Conservation (phyloP, 2,329 filamentous ascomycete species). For the Aureobasidium sp. region DNA sequence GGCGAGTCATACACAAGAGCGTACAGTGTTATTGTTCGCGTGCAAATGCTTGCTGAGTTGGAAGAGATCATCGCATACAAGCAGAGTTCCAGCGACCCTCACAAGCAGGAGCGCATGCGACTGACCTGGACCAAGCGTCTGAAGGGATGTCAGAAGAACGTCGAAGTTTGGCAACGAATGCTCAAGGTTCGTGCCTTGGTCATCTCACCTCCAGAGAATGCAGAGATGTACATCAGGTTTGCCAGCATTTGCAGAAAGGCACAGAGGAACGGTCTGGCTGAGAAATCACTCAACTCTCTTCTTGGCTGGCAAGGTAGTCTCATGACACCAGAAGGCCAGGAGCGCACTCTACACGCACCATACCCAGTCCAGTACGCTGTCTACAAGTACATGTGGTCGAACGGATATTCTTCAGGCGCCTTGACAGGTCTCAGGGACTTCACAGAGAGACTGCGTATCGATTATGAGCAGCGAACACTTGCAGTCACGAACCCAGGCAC, state of each 20-base stretch:
- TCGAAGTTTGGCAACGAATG: constrained; percentile 98
- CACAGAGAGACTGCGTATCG: constrained; percentile 49
- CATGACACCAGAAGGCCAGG: constrained; percentile 53
- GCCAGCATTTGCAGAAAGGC: constrained; percentile 97
- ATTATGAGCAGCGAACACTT: constrained; percentile 39
- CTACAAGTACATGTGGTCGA: constrained; percentile 93
- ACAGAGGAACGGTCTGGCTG: constrained; percentile 83
- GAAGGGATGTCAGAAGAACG: constrained; percentile 90
- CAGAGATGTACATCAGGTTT: constrained; percentile 99
- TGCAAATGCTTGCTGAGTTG: constrained; percentile 97
- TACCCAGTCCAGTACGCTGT: constrained; percentile 93
- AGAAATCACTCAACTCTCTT: constrained; percentile 89
- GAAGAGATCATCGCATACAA: constrained; percentile 99
- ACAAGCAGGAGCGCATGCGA: constrained; percentile 84
- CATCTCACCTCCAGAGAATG: constrained; percentile 83
- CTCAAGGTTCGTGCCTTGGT: constrained; percentile 88
- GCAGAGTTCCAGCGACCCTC: constrained; percentile 67
- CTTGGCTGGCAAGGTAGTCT: constrained; percentile 46
- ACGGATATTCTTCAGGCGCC: constrained; percentile 56
- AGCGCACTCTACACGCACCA: constrained; percentile 39
- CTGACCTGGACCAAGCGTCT: constrained; percentile 92
- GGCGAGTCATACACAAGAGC: constrained; percentile 97
- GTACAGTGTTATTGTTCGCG: constrained; percentile 94
- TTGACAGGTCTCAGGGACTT: constrained; percentile 55
- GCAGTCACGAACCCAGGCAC: constrained; percentile 24